Evolutionary conservation across 345 rosid species (phyloP), one percentile per base, ranked within the genome.

Genomic region (Salix suchowensis): DNA sequence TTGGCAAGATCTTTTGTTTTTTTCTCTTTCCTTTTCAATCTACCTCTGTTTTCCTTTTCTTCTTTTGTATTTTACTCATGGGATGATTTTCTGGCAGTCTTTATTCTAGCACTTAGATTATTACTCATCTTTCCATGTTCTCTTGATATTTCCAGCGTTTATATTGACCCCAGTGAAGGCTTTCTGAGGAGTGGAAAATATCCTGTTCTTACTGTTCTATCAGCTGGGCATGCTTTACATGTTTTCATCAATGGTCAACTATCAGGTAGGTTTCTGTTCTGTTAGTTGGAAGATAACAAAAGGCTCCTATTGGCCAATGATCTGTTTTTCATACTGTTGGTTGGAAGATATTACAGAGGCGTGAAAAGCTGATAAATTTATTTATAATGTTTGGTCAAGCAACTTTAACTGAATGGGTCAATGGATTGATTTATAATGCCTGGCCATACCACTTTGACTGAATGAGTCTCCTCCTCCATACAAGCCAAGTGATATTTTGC

Each of bases 171-270:
- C 61, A 79, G 26, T 0, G 86, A 85, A 75, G 80, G 75, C 76
- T 87, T 84, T 84, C 68, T 87, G 75, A 79, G 68, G 75, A 83
- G 26, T 36, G 77, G 79, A 28, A 75, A 65, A 24, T 69, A 72
- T 48, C 88, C 86, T 8, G 77, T 68, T 66, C 96, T 95, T 68
- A 89, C 84, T 0, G 73, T 82, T 73, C 46, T 61, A 80, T 93
- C 98, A 40, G 98, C 97, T 24, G 98, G 98, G 15, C 97, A 91
- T 83, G 93, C 85, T 36, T 80, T 91, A 75, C 88, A 85, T 74
- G 91, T 91, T 65, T 92, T 89, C 73, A 74, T 94, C 83, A 92
- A 92, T 69, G 97, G 95, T 21, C 88, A 91, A 84, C 91, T 90
- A 81, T 16, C 88, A 68, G 97, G 98, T 94, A 40, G 23, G 71